A percentile compares a stretch with the other conserved stretches of the same genome.
phyloP scores from a whole-genome alignment of 2,329 filamentous ascomycete genomes.

The Metarhizium sp. region DNA sequence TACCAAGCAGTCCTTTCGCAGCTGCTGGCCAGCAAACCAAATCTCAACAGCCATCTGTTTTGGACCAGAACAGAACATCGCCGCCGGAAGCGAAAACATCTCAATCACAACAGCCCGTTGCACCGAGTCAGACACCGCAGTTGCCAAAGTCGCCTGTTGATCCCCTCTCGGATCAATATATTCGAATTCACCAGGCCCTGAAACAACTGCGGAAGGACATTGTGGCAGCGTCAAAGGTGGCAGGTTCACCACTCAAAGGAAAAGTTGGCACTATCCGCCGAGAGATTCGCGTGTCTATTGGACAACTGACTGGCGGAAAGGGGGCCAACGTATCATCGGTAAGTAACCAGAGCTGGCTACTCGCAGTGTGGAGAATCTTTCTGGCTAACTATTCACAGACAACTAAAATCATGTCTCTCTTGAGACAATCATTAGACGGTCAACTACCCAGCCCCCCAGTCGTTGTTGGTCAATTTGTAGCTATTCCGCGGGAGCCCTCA shows the following conservation, averaged over 20 bases:
- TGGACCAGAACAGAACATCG: background rate
- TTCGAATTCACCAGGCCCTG: slow-evolving; percentile 56
- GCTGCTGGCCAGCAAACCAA: background rate
- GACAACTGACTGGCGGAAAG: slow-evolving; percentile 60
- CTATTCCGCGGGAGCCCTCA: slow-evolving; percentile 29
- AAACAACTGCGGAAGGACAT: slow-evolving; percentile 57
- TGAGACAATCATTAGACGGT: slow-evolving; percentile 45
- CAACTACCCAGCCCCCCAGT: slow-evolving; percentile 41
- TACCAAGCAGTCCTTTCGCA: slow-evolving; percentile 5
- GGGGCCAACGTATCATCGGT: slow-evolving; percentile 43
- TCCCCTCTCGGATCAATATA: slow-evolving; percentile 32
- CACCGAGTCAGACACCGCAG: slow-evolving; percentile 1
- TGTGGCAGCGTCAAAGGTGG: slow-evolving; percentile 43
- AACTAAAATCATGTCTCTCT: slow-evolving; percentile 25
- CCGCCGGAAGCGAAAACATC: background rate
- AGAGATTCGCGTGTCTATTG: slow-evolving; percentile 61
- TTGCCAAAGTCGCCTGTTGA: slow-evolving; percentile 3
- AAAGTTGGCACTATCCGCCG: slow-evolving; percentile 63
- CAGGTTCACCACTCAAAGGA: slow-evolving; percentile 44
- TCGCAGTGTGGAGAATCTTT: background rate
- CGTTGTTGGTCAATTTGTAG: slow-evolving; percentile 46
- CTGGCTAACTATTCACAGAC: slow-evolving; percentile 14
- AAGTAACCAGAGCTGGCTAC: slow-evolving; percentile 17
- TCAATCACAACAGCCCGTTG: slow-evolving; percentile 1
- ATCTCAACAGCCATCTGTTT: background rate